Conservation (phyloP, 2,329 filamentous ascomycete species). For the Paramyrothecium roridum region DNA sequence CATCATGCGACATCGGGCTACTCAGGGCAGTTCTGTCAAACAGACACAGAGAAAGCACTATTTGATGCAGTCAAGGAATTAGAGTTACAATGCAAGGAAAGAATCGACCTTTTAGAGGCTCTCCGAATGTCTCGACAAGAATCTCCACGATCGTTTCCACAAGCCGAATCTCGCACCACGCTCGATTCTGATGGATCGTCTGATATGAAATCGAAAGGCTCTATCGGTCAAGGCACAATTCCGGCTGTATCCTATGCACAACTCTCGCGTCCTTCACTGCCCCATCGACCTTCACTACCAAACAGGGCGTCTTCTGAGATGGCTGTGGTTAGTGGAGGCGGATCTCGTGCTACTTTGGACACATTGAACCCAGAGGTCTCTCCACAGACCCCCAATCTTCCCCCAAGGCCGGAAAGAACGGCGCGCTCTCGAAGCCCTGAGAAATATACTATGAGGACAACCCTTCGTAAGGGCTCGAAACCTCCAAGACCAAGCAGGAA, state of each 20-base stretch:
- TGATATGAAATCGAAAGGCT: constrained; percentile 43
- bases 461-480: constrained; percentile 50
- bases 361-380: constrained; percentile 17
- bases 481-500: constrained; percentile 34
- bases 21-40: constrained; percentile 65
- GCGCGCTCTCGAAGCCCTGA: constrained; percentile 55
- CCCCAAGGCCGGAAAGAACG: constrained; percentile 30
- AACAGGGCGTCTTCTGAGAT: constrained; percentile 50
- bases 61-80: constrained; percentile 78
- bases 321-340: constrained; percentile 32
- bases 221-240: constrained; percentile 78
- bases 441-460: constrained; percentile 60
- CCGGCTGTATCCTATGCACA: constrained; percentile 77
- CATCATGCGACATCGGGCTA: constrained; percentile 76
- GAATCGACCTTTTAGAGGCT: constrained; percentile 83
- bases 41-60: constrained; percentile 80
- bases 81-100: constrained; percentile 89
- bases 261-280: constrained; percentile 65
- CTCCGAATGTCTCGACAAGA: constrained; percentile 63
- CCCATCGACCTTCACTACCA: constrained; percentile 56
- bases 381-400: constrained; percentile 27
- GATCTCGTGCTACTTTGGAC: constrained; percentile 10
- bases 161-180: constrained; percentile 13
- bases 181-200: constrained; percentile 14
- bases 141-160: constrained; percentile 9